A percentile compares a stretch with the other conserved stretches of the same genome.
Evolutionary conservation across 352 stramenopile species (phyloP).

Genomic region (Phytophthora capsici): DNA sequence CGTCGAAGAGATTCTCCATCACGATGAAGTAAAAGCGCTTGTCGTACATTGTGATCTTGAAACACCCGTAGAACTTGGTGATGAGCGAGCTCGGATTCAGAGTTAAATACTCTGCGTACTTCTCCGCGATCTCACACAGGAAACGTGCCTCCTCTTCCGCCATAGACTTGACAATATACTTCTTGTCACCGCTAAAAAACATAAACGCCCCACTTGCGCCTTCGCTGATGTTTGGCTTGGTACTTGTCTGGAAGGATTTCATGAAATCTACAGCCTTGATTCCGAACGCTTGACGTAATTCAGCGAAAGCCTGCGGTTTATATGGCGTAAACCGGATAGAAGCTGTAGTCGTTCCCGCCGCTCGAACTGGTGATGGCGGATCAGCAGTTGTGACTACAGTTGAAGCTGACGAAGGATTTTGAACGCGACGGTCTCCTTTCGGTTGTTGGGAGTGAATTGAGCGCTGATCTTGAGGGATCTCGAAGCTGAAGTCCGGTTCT

Average conservation of each 20-base stretch:
- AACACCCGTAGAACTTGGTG: slow-evolving; percentile 91
- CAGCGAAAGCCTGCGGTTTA: slow-evolving; percentile 70
- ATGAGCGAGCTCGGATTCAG: slow-evolving; percentile 76
- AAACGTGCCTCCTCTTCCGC: slow-evolving; percentile 81
- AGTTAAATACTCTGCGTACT: slow-evolving; percentile 89
- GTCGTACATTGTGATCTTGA: slow-evolving; percentile 91
- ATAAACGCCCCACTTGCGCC: slow-evolving; percentile 92
- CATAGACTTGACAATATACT: slow-evolving; percentile 93
- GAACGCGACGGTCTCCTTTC: slow-evolving; percentile 10
- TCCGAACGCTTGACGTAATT: slow-evolving; percentile 72
- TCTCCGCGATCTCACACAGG: slow-evolving; percentile 82
- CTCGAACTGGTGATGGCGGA: slow-evolving; percentile 3
- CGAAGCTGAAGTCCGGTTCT: slow-evolving; percentile 40
- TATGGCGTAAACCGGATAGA: slow-evolving; percentile 83
- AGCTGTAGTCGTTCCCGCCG: slow-evolving; percentile 19
- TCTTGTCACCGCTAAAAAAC: slow-evolving; percentile 91
- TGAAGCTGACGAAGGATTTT: slow-evolving; percentile 36
- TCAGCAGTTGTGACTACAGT: slow-evolving; percentile 23
- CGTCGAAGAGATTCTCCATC: slow-evolving; percentile 93
- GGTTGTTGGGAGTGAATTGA: slow-evolving; percentile 22
- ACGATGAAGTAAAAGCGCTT: slow-evolving; percentile 93
- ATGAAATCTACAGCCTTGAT: slow-evolving; percentile 75
- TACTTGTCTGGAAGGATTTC: slow-evolving; percentile 80
- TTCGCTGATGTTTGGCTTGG: slow-evolving; percentile 90
- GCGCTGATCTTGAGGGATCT: slow-evolving; percentile 41